A percentile compares a stretch with the other conserved stretches of the same genome.
phyloP scores from a whole-genome alignment of 2,329 filamentous ascomycete genomes.

The Fusarium nodosum region DNA sequence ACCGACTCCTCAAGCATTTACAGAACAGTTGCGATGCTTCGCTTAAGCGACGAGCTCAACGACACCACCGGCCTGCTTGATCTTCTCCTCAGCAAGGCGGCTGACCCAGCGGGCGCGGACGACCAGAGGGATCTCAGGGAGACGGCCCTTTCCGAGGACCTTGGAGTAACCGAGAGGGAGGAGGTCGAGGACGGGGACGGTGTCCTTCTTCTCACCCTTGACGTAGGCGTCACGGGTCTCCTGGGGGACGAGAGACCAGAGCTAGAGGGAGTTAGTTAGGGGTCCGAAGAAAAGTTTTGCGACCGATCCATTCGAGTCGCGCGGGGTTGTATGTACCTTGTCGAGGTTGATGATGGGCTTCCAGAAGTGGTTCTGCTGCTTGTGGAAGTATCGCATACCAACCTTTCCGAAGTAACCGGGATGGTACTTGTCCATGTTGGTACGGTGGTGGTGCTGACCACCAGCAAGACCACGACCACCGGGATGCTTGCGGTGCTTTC shows the following conservation, averaged over 20 bases:
- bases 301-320: slow-evolving; percentile 12
- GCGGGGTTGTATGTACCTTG: slow-evolving; percentile 73
- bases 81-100: slow-evolving; percentile 98
- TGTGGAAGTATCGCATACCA: slow-evolving; percentile 97
- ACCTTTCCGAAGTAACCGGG: slow-evolving; percentile 99
- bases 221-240: slow-evolving; percentile 97
- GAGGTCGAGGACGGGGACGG: slow-evolving; percentile 97
- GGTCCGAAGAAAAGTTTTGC: not conserved
- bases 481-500: slow-evolving; percentile 96
- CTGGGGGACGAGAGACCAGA: slow-evolving; percentile 93
- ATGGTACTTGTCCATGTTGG: slow-evolving; percentile 83
- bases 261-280: slow-evolving; percentile 65
- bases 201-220: slow-evolving; percentile 83
- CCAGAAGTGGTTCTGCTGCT: slow-evolving; percentile 96
- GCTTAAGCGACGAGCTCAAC: slow-evolving; percentile 90
- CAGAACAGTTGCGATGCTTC: slow-evolving; percentile 25
- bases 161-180: slow-evolving; percentile 98
- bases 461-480: slow-evolving; percentile 90
- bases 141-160: slow-evolving; percentile 97
- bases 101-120: slow-evolving; percentile 96
- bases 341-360: slow-evolving; percentile 99
- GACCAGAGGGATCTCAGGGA: slow-evolving; percentile 92
- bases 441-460: slow-evolving; percentile 90
- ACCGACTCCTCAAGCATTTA: slow-evolving; percentile 50
- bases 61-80: slow-evolving; percentile 96